Evolutionary conservation across 805 yeast genomes (phyloP).

Genomic region (Candida ovalis): DNA sequence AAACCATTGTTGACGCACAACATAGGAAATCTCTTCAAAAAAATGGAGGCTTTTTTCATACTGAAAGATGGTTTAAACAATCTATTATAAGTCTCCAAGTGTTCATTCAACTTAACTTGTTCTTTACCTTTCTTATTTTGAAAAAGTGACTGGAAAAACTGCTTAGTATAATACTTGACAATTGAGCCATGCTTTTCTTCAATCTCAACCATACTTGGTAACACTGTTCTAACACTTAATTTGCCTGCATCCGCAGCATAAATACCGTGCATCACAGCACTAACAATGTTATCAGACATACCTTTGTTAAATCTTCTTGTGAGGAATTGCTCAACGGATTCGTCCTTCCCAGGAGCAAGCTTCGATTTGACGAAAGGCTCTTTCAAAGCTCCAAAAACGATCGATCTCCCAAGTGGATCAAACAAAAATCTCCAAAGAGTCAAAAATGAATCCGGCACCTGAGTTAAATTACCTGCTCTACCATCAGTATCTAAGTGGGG

Average conservation of each 20-base stretch:
- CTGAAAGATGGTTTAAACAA: slow-evolving; percentile 38
- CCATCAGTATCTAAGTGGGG: slow-evolving; percentile 19
- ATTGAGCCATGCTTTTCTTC: slow-evolving; percentile 63
- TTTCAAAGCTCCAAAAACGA: slow-evolving; percentile 40
- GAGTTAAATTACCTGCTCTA: slow-evolving; percentile 40
- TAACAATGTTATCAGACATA: slow-evolving; percentile 52
- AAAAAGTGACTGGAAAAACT: slow-evolving; percentile 27
- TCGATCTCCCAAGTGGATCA: slow-evolving; percentile 24
- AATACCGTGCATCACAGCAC: slow-evolving; percentile 85
- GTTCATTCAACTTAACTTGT: slow-evolving; percentile 19
- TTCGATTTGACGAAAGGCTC: slow-evolving; percentile 46
- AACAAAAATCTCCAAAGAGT: slow-evolving; percentile 30
- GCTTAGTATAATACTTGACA: slow-evolving; percentile 40
- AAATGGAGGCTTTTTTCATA: slow-evolving; percentile 32
- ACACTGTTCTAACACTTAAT: slow-evolving; percentile 60
- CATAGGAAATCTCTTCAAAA: slow-evolving; percentile 57
- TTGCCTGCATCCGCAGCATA: slow-evolving; percentile 79
- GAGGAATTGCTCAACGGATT: slow-evolving; percentile 65
- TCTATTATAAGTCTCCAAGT: slow-evolving; percentile 36
- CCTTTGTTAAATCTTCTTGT: slow-evolving; percentile 64
- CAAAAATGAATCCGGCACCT: slow-evolving; percentile 44
- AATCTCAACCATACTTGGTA: slow-evolving; percentile 50
- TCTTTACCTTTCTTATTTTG: not conserved
- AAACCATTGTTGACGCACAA: slow-evolving; percentile 54
- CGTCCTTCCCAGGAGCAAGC: slow-evolving; percentile 44